A percentile compares a stretch with the other conserved stretches of the same genome.
Evolutionary conservation across 2,329 filamentous ascomycete species (phyloP).

Genomic region (Neonectria faginata): DNA sequence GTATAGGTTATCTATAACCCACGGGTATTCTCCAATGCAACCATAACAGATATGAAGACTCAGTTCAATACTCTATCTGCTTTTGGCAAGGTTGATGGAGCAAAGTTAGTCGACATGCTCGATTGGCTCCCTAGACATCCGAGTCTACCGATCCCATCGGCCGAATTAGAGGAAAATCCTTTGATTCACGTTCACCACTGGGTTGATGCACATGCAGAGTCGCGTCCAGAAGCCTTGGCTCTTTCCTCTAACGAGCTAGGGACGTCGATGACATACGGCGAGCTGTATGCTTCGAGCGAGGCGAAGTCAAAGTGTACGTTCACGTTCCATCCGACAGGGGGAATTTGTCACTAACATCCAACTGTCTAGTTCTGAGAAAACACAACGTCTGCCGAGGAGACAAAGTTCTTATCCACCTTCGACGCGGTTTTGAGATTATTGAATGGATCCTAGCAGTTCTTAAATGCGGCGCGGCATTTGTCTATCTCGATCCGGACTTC

Average conservation of each 20-base stretch:
- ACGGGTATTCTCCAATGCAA: not conserved
- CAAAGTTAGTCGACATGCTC: not conserved
- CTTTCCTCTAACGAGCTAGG: not conserved
- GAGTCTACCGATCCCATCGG: not conserved
- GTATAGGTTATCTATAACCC: not conserved
- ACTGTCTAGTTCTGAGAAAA: not conserved
- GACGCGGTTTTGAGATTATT: not conserved
- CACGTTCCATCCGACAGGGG: not conserved
- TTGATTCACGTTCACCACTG: conserved; percentile 4
- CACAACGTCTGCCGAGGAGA: not conserved
- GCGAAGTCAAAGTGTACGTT: not conserved
- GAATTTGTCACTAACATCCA: not conserved
- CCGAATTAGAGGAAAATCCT: not conserved
- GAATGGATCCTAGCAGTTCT: conserved; percentile 5
- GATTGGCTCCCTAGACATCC: not conserved
- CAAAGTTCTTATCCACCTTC: not conserved
- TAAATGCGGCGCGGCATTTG: not conserved
- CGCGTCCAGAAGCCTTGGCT: not conserved
- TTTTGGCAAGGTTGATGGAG: not conserved
- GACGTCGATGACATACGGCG: conserved; percentile 3
- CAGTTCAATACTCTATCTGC: not conserved
- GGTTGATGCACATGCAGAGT: conserved; percentile 7
- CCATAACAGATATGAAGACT: not conserved
- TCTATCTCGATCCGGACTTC: not conserved
- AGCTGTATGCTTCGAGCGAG: conserved; percentile 2